These are phyloP conservation scores for Neurospora sp. DNA, from an alignment of 495 filamentous ascomycete genomes.

Conservation along the genomic window DNA sequence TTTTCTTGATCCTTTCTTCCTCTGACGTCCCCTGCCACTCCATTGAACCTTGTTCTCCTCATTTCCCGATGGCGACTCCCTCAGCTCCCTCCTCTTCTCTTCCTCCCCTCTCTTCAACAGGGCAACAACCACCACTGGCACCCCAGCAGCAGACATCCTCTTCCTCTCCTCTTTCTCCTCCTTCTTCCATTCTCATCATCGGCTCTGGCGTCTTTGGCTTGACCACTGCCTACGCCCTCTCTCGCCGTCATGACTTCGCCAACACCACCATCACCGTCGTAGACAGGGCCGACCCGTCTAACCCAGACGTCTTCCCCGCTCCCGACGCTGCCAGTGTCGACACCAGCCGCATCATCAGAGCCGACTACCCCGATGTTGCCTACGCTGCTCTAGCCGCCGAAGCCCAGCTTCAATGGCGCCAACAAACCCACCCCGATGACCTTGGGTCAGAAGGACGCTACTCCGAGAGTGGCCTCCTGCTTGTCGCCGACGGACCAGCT, in stretches of 20 bases:
- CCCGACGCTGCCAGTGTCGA: slow-evolving; percentile 65
- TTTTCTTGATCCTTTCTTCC: background rate
- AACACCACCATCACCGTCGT: slow-evolving; percentile 53
- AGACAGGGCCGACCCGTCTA: slow-evolving; percentile 47
- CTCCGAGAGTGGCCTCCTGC: slow-evolving; percentile 60
- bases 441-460: slow-evolving; percentile 61
- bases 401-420: slow-evolving; percentile 65
- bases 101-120: slow-evolving; percentile 2
- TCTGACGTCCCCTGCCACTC: background rate
- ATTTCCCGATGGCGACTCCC: background rate
- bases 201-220: slow-evolving; percentile 72
- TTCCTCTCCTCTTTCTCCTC: slow-evolving; percentile 14
- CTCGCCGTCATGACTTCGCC: slow-evolving; percentile 43
- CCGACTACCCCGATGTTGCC: slow-evolving; percentile 67
- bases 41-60: background rate
- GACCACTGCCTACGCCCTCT: slow-evolving; percentile 56
- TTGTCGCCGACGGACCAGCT: slow-evolving; percentile 44
- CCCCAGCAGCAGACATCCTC: slow-evolving; percentile 4
- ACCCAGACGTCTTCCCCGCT: slow-evolving; percentile 45
- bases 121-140: background rate
- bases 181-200: slow-evolving; percentile 57
- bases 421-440: slow-evolving; percentile 35
- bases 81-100: slow-evolving; percentile 5
- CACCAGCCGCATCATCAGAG: slow-evolving; percentile 65
- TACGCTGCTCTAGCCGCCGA: slow-evolving; percentile 60